phyloP scores from a whole-genome alignment of 805 yeast species.

The Monosporozyma unispora region DNA sequence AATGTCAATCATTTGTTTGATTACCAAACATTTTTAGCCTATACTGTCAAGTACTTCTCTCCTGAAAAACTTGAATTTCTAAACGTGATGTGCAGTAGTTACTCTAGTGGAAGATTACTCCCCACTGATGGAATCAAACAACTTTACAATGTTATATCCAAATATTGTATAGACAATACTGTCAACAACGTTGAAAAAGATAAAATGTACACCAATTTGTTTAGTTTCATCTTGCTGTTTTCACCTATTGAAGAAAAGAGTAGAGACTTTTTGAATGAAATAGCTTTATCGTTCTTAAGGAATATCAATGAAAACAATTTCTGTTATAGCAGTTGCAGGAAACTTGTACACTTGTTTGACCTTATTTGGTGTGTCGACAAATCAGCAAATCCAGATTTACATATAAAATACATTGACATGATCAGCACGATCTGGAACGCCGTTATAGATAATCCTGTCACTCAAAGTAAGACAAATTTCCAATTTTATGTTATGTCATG shows the following conservation, averaged over 20 bases:
- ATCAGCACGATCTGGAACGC: neutral
- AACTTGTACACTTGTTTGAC: neutral
- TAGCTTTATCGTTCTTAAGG: no score
- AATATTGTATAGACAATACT: neutral
- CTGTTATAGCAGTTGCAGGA: neutral
- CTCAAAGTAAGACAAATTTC: neutral
- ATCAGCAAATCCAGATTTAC: neutral
- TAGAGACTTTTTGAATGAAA: neutral
- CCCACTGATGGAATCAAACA: neutral
- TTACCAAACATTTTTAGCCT: slow-evolving; percentile 45
- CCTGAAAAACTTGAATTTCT: neutral
- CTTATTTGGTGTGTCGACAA: neutral
- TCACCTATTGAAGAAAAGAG: no score
- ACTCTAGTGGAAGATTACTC: neutral
- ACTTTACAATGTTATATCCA: neutral
- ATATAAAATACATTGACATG: neutral
- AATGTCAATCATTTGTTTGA: no score
- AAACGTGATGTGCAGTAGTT: neutral
- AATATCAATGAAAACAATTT: no score
- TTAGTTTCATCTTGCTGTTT: no score
- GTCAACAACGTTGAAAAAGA: neutral
- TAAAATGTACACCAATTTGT: neutral
- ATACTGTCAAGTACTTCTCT: neutral
- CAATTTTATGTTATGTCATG: slow-evolving; percentile 30
- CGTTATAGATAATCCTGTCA: neutral